A percentile compares a stretch with the other conserved stretches of the same genome.
Conservation (phyloP, 352 stramenopile species). For the Phytophthora sansomeana region DNA sequence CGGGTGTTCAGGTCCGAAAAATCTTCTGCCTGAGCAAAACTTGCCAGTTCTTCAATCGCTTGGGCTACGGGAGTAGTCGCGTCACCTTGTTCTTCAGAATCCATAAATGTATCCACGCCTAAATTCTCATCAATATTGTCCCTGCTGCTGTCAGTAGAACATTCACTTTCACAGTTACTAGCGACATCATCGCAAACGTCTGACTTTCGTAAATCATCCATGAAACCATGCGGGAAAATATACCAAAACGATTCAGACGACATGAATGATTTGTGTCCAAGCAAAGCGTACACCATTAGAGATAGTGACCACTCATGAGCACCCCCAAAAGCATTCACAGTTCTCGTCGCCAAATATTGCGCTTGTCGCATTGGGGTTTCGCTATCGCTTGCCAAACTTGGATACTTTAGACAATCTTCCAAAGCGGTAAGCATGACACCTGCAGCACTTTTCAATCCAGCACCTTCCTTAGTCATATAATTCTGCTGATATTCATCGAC, state of each 20-base stretch:
- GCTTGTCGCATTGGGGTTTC: neutral
- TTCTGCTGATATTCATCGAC: constrained; percentile 13
- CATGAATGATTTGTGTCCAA: neutral
- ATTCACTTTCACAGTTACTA: neutral
- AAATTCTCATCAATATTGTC: too few species aligned
- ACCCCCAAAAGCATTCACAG: constrained; percentile 13
- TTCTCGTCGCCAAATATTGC: constrained; percentile 3
- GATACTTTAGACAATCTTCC: neutral
- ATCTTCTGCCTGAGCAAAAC: too few species aligned
- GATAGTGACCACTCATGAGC: constrained; percentile 6
- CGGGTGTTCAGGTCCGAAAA: too few species aligned
- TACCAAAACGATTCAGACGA: constrained; percentile 9
- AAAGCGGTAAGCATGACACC: constrained; percentile 1
- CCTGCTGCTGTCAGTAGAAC: neutral
- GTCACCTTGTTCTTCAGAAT: neutral
- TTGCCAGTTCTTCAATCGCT: too few species aligned
- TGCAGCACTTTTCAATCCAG: neutral
- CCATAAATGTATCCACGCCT: too few species aligned
- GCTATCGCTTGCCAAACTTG: neutral
- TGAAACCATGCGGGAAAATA: neutral
- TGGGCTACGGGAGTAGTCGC: neutral
- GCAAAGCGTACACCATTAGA: constrained; percentile 8
- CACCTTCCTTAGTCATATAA: constrained; percentile 21
- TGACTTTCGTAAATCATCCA: neutral
- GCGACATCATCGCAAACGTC: neutral